Base-by-base conservation (phyloP, 176 grass and related monocot species). In the Olyra latifolia region DNA sequence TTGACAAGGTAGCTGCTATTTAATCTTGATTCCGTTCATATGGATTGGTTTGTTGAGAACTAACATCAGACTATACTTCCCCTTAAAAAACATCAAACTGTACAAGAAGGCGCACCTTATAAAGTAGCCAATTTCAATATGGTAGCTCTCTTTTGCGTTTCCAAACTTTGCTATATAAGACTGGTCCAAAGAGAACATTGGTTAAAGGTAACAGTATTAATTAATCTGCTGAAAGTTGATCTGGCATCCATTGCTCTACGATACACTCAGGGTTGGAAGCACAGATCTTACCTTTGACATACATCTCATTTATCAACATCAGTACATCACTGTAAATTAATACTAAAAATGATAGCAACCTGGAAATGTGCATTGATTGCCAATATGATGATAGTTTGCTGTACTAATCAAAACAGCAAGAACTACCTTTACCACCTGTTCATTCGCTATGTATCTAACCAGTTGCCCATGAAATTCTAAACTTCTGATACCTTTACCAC, bases 1-100 rank as follows among this genome's bases (percentile, higher is more conserved):
- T 99, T 82, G 96, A 99, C 41, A 99, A 95, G 96, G 96, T 95
- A 71, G 81, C 24, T 44, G n/a, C 35, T 72, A 47, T 19, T 24
- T 70, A 10, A 75, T 84, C 59, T 16, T 85, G 19, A 35, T 77
- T 47, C 12, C 74, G 63, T 78, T 74, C 4, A 24, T 73, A 25
- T 69, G 42, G 20, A 44, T 85, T 45, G 70, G 16, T 46, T 22
- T 82, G 22, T 43, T 2, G 63, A 76, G 39, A 48, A 0, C 17
- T 8, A 58, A 50, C 30, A 39, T 48, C 19, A 19, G 5, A 35
- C 32, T 35, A 35, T 35, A 35, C 32, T 35, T 35, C n/a, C n/a
- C n/a, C 32, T 35, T 35, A 35, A 35, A 35, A 35, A 49, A 49
- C 30, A 27, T 48, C 19, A 19, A 49, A 74, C 19, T 86, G 29